Evolutionary conservation across 768 basidiomycete species (phyloP), one percentile per base, ranked within the genome.

Genomic region (Lyophyllum shimeji): DNA sequence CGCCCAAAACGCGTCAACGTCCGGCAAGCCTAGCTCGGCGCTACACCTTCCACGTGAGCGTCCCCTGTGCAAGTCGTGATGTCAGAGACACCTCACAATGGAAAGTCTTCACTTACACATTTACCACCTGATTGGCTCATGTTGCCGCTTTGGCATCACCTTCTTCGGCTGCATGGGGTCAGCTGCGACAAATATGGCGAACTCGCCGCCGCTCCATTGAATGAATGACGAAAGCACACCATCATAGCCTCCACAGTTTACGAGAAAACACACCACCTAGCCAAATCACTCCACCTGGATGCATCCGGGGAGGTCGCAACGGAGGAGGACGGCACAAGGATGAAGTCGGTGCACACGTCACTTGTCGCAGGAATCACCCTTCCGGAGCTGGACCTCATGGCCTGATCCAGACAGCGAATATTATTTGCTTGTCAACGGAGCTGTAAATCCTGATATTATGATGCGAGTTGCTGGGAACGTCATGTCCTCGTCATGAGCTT

Each of bases 351-450:
- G 47, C 31, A 31, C 39, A 57, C 56, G 58, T 60, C 53, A 62
- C 52, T 48, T 46, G 25, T 39, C 54, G 50, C 44, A 46, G 52
- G 53, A 46, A 60, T 11, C 34, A 49, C 18, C 27, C 34, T 45
- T 33, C 33, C 31, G 48, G 18, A 24, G 33, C 39, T 47, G 49
- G 44, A 50, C 55, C 55, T 51, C 55, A 53, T 57, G 59, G 53
- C 39, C 24, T 37, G 20, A n/a, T n/a, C n/a, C n/a, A n/a, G n/a
- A n/a, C n/a, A n/a, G n/a, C n/a, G n/a, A 48, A 52, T 50, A 45
- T 25, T 57, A 45, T 25, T 54, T 57, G 15, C 53, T 48, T 55
- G 60, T 53, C 56, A 45, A 40, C 49, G 52, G 60, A 53, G 49
- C 56, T 3, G 31, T 39, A 44, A 43, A 24, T 31, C 45, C 34